Percentiles rank a stretch among this genome's conserved stretches.
Evolutionary conservation across 345 rosid genomes (phyloP).

Genomic region (Diplotaxis tenuifolia): DNA sequence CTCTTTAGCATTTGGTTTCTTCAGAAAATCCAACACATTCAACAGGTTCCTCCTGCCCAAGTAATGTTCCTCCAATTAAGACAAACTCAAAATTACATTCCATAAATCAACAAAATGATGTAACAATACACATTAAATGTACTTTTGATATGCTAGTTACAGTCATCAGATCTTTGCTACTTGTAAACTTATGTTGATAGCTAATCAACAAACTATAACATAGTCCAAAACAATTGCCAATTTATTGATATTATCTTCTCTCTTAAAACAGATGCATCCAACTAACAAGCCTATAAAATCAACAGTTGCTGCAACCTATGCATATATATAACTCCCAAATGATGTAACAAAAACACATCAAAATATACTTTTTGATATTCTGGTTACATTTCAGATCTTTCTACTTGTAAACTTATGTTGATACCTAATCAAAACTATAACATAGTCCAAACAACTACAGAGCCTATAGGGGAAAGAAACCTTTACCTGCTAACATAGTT

Average conservation of each 20-base stretch:
- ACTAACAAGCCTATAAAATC: not conserved
- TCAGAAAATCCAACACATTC: slow-evolving; percentile 79
- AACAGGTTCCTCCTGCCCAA: slow-evolving; percentile 75
- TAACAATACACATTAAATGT: not conserved
- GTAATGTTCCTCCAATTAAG: slow-evolving; percentile 6
- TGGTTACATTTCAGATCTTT: too few species aligned
- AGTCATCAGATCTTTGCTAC: not conserved
- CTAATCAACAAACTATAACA: not conserved
- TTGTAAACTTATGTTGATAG: not conserved
- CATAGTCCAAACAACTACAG: too few species aligned
- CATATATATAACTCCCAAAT: too few species aligned
- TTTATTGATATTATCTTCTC: not conserved
- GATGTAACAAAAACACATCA: too few species aligned
- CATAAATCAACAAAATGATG: not conserved
- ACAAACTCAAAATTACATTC: not conserved
- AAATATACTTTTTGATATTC: too few species aligned
- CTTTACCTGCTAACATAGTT: slow-evolving; percentile 88
- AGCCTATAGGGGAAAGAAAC: not conserved
- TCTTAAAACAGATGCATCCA: not conserved
- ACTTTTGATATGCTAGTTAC: not conserved
- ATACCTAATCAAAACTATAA: too few species aligned
- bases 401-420: too few species aligned
- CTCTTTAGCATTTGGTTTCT: slow-evolving; percentile 76
- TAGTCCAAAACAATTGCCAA: too few species aligned
- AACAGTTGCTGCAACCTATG: too few species aligned